Evolutionary conservation across 345 rosid species (phyloP).

Genomic region (Rhizophora apiculata): DNA sequence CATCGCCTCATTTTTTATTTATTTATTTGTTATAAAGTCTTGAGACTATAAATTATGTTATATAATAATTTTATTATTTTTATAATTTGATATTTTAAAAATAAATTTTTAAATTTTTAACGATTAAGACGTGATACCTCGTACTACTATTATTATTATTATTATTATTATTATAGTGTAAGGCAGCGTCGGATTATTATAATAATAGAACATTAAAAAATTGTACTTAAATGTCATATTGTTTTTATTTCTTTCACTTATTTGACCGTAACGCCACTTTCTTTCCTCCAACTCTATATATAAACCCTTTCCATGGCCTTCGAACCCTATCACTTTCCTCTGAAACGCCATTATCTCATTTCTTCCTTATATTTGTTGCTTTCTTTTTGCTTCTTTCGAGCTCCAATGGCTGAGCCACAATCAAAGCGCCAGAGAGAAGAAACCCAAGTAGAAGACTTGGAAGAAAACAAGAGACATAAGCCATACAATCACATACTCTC

Average conservation of each 20-base stretch:
- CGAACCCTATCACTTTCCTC: constrained; percentile 11
- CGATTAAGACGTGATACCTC: no score
- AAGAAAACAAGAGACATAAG: constrained; percentile 48
- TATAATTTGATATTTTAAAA: no score
- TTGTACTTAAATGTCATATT: background rate
- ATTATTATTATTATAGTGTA: no score
- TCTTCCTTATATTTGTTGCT: background rate
- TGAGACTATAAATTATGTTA: no score
- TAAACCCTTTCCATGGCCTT: constrained; percentile 42
- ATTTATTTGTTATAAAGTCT: no score
- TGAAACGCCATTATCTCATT: background rate
- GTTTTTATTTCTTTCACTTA: constrained; percentile 8
- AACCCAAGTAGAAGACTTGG: constrained; percentile 31
- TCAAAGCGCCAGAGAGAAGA: constrained; percentile 63
- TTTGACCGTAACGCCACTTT: constrained; percentile 44
- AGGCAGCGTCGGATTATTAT: no score
- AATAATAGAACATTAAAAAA: no score
- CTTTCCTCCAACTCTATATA: constrained; percentile 42
- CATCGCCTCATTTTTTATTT: no score
- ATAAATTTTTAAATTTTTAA: no score
- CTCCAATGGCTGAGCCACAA: constrained; percentile 43
- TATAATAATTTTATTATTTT: no score
- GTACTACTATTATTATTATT: no score
- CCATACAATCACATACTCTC: constrained; percentile 39
- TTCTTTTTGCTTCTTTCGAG: no score